phyloP scores from a whole-genome alignment of 1,139 yeast genomes.

The Nematodospora anomalae region DNA sequence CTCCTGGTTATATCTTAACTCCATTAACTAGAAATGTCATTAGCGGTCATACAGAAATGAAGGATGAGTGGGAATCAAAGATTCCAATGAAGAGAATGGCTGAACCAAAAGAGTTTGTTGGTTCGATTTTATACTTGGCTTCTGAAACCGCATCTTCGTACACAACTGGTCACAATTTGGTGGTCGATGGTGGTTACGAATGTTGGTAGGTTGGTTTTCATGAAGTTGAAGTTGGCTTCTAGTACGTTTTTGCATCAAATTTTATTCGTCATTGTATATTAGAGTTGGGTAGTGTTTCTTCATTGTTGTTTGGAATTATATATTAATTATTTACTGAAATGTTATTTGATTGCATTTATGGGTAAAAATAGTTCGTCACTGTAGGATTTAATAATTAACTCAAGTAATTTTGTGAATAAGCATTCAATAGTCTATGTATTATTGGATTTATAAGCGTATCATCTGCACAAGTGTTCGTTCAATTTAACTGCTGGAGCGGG shows the following conservation, averaged over 20 bases:
- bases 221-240: too few species aligned
- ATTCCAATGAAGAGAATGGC: constrained; percentile 54
- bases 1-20: constrained; percentile 51
- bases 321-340: not conserved
- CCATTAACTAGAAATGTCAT: constrained; percentile 51
- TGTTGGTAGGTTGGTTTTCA: constrained; percentile 34
- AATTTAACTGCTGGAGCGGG: too few species aligned
- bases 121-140: constrained; percentile 49
- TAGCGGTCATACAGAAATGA: constrained; percentile 46
- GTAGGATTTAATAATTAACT: too few species aligned
- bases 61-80: constrained; percentile 49
- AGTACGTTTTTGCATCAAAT: not conserved
- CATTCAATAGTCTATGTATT: too few species aligned
- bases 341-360: not conserved
- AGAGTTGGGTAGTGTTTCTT: too few species aligned
- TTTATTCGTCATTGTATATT: not conserved
- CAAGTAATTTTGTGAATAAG: too few species aligned
- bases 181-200: constrained; percentile 51
- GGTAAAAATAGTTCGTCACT: too few species aligned
- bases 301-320: not conserved
- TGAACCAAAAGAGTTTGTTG: constrained; percentile 51
- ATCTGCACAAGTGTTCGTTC: too few species aligned
- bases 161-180: constrained; percentile 53
- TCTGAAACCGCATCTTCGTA: constrained; percentile 45
- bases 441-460: too few species aligned